Evolutionary conservation across 2,329 filamentous ascomycete genomes (phyloP).

Genomic region (Venturiaceae sp.): DNA sequence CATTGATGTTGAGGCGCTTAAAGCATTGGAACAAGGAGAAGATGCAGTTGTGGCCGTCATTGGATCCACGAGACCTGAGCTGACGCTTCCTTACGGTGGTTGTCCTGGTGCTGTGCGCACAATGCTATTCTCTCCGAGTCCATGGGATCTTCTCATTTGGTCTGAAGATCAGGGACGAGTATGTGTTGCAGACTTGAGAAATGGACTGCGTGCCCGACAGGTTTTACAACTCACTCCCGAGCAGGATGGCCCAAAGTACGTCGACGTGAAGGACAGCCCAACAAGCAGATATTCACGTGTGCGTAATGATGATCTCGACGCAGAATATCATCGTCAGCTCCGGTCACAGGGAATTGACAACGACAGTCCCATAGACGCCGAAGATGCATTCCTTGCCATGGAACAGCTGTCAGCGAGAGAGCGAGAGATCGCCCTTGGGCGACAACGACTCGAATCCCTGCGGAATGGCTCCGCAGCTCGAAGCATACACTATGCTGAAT

Average conservation of each 20-base stretch:
- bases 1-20: slow-evolving; percentile 48
- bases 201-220: slow-evolving; percentile 57
- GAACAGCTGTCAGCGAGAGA: not conserved
- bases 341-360: slow-evolving; percentile 28
- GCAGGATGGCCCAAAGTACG: slow-evolving; percentile 44
- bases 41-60: slow-evolving; percentile 63
- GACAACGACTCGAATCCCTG: slow-evolving; percentile 1
- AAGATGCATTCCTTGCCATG: slow-evolving; percentile 1
- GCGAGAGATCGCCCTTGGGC: not conserved
- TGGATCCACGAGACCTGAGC: slow-evolving; percentile 62
- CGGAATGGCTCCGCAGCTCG: not conserved
- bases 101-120: slow-evolving; percentile 70
- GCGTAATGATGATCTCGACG: slow-evolving; percentile 17
- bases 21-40: slow-evolving; percentile 20
- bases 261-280: slow-evolving; percentile 44
- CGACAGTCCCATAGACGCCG: not conserved
- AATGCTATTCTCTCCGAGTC: slow-evolving; percentile 84
- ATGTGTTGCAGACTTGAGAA: slow-evolving; percentile 63
- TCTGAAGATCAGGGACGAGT: slow-evolving; percentile 76
- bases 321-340: slow-evolving; percentile 23
- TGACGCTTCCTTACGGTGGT: slow-evolving; percentile 25
- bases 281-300: not conserved
- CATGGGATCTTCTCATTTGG: slow-evolving; percentile 88
- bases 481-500: slow-evolving; percentile 1
- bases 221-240: slow-evolving; percentile 54